Evolutionary conservation across 129 eudicot genomes (phyloP), one percentile per base, ranked within the genome.

Genomic region (Escallonia rubra): DNA sequence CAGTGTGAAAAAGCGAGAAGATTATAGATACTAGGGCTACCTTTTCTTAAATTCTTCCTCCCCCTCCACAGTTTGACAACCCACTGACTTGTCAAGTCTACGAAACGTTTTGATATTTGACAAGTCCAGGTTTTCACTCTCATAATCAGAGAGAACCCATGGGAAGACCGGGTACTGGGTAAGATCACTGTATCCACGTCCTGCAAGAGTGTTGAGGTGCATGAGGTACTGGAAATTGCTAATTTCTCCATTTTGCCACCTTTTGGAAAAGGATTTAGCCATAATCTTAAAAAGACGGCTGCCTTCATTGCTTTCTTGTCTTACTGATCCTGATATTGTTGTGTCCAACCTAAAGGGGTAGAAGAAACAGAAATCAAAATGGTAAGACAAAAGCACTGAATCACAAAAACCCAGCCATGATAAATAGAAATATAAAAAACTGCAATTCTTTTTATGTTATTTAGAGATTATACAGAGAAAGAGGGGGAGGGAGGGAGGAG

Each of bases 221-320:
- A 94, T 94, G 66, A 94, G 82, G 73, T 94, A 94, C 74, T 94
- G 99, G 68, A 94, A 87, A 63, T 94, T 94, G 84, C 96, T 94
- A 61, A 94, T 94, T 76, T 94, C 99, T 61, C 99, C 97, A 79
- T 82, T 90, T 87, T 94, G 99, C 99, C 99, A 94, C 81, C 97
- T 87, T 76, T 94, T 94, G 55, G 93, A 83, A 64, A 94, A 94
- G 10, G 99, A 86, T 75, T 87, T 89, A 34, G 95, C 85, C 85
- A 84, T 87, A 63, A 89, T 77, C 84, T 86, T 90, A 69, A 94
- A 94, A 61, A 87, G 85, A 14, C 95, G 95, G 77, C 95, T 74
- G 43, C 95, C 95, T 65, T 87, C 95, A 80, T 68, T 83, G 80
- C 86, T 79, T 45, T 94, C 99, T 74, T 84, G 99, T 81, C 90